Evolutionary conservation across 2,329 filamentous ascomycete genomes (phyloP), one percentile per base, ranked within the genome.

Genomic region (Phaeosphaeria sp.): DNA sequence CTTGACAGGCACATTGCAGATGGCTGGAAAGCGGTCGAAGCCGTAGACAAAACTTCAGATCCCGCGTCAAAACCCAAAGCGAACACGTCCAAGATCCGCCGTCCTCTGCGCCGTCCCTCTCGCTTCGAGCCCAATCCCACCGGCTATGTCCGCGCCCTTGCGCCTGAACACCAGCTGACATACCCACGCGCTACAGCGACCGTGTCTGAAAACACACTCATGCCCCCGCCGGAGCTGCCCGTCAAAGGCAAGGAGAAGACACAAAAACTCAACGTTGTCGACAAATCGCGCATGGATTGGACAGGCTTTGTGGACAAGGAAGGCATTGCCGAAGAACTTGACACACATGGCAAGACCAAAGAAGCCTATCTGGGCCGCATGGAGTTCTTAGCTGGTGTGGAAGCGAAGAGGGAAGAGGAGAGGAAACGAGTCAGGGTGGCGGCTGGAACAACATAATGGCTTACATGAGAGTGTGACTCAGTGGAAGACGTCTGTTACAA

Each of bases 241-340:
- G 65, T 64, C 20, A 53, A 58, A 18, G 66, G 63, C 24, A 59
- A 59, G 60, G 79, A 69, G 66, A 82, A 76, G 77, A 83, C 67
- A 21, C 83, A 84, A 56, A 89, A 88, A 68, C 83, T 89, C 76
- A 89, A 87, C 63, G 88, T 87, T 0, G 85, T 89, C 49, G 86
- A 88, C 74, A 89, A 89, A 74, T 87, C 84, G 27, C 82, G 86
- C 52, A 77, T 89, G 67, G 87, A 89, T 65, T 89, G 87, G 87
- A 86, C 85, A 20, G 82, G 83, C 11, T 88, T 87, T 67, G 87
- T 89, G 42, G 85, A 88, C 68, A 77, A 84, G 52, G 83, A 84
- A 46, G 86, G 86, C 27, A 83, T 89, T 56, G 82, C 83, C 55
- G 86, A 87, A 56, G 87, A 89, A 72, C 72, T 89, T 68, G 82